These are phyloP conservation scores for Penicillium ochrochloron DNA, from an alignment of 495 filamentous ascomycete genomes.

Conservation along the genomic window DNA sequence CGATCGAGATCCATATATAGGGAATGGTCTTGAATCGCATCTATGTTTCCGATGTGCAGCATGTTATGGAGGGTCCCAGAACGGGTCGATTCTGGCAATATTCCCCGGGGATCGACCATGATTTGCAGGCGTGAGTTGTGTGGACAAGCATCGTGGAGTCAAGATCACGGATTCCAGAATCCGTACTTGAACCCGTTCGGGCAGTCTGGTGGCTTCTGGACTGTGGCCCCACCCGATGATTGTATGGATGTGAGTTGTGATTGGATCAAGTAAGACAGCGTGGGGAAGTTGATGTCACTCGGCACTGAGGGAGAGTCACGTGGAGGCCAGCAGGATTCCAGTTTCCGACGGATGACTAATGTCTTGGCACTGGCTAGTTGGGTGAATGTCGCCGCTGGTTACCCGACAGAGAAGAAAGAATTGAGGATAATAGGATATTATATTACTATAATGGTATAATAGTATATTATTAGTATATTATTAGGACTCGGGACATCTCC, in stretches of 20 bases:
- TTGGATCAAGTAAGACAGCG: not conserved
- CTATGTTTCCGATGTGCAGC: constrained; percentile 28
- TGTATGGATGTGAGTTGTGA: not conserved
- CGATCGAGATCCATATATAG: constrained; percentile 29
- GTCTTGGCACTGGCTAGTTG: not conserved
- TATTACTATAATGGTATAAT: no score
- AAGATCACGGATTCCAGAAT: constrained; percentile 37
- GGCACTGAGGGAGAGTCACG: not conserved
- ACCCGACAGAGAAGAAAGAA: not conserved
- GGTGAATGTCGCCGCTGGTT: constrained; percentile 4
- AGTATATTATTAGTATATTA: no score
- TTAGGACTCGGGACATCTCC: not conserved
- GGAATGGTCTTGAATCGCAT: constrained; percentile 24
- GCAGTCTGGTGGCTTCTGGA: constrained; percentile 1
- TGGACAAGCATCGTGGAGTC: constrained; percentile 19
- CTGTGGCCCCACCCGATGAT: not conserved
- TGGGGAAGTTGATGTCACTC: constrained; percentile 32
- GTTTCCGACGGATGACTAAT: constrained; percentile 37
- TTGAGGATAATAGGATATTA: no score
- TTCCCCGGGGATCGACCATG: constrained; percentile 21
- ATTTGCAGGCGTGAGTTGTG: constrained; percentile 26
- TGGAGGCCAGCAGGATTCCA: constrained; percentile 30
- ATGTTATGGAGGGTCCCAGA: constrained; percentile 11
- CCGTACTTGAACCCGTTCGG: constrained; percentile 20
- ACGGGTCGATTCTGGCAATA: constrained; percentile 5